phyloP scores from a whole-genome alignment of 208 protist species.

The Crithidia expoeki region DNA sequence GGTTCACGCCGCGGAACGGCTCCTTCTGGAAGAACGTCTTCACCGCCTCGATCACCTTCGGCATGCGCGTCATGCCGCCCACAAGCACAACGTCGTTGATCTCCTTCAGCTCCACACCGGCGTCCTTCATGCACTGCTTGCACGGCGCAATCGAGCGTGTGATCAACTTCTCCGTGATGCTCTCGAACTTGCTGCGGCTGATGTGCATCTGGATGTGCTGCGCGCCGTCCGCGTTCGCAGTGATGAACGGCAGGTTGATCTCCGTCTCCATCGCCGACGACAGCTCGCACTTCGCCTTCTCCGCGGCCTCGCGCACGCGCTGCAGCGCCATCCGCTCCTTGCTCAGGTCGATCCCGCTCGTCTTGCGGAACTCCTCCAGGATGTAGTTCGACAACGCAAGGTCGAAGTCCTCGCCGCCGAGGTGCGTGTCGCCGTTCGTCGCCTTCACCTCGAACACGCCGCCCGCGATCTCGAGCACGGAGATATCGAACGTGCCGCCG shows the following conservation, averaged over 20 bases:
- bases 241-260: conserved; percentile 97
- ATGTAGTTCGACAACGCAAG: conserved; percentile 89
- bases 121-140: conserved; percentile 92
- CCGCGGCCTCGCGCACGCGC: conserved; percentile 96
- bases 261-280: conserved; percentile 91
- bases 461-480: conserved; percentile 91
- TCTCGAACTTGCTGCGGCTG: conserved; percentile 94
- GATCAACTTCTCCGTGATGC: conserved; percentile 83
- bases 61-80: conserved; percentile 98
- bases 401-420: conserved; percentile 99
- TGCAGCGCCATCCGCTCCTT: conserved; percentile 96
- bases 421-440: conserved; percentile 99
- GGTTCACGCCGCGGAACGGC: conserved; percentile 98
- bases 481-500: conserved; percentile 98
- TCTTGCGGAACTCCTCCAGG: conserved; percentile 94
- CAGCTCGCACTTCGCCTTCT: conserved; percentile 98
- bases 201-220: conserved; percentile 88
- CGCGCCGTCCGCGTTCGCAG: conserved; percentile 83
- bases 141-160: conserved; percentile 42
- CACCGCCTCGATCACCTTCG: conserved; percentile 91
- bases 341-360: conserved; percentile 90
- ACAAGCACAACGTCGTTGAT: conserved; percentile 98
- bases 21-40: conserved; percentile 94
- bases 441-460: conserved; percentile 98
- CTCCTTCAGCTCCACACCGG: conserved; percentile 76